Percentiles rank a stretch among this genome's conserved stretches.
Conservation (phyloP, 768 basidiomycete species). For the Chalciporus sphaerocephalus region DNA sequence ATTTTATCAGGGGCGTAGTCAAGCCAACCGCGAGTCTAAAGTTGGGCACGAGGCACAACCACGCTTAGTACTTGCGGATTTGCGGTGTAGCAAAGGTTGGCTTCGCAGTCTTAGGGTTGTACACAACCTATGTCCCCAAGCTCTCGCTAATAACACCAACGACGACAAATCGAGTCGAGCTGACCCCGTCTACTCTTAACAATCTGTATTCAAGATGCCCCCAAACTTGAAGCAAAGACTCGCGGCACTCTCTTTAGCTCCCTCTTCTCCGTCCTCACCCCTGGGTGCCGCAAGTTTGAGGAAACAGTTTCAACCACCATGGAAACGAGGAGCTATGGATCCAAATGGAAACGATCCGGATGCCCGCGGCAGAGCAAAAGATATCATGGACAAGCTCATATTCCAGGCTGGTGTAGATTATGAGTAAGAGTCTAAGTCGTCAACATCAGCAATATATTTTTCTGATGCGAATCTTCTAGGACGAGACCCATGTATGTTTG, state of each 20-base stretch:
- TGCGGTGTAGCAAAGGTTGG: slow-evolving; percentile 2
- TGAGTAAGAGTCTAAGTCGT: slow-evolving; percentile 52
- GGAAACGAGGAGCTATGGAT: slow-evolving; percentile 41
- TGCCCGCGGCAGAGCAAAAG: slow-evolving; percentile 48
- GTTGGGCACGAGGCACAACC: background rate
- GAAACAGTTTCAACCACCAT: slow-evolving; percentile 50
- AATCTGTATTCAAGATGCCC: slow-evolving; percentile 15
- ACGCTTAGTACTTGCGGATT: too few relatives aligned
- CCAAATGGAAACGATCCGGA: slow-evolving; percentile 24
- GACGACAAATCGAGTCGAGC: background rate
- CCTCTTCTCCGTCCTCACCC: slow-evolving; percentile 45
- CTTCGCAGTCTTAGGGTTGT: slow-evolving; percentile 4
- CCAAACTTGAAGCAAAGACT: slow-evolving; percentile 63
- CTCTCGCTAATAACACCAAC: background rate
- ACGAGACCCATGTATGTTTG: slow-evolving; percentile 78
- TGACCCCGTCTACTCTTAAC: background rate
- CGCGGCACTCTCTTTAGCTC: slow-evolving; percentile 53
- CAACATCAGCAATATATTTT: slow-evolving; percentile 6
- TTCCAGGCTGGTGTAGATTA: slow-evolving; percentile 89
- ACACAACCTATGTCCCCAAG: slow-evolving; percentile 13
- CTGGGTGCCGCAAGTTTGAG: slow-evolving; percentile 18
- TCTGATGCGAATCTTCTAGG: slow-evolving; percentile 37
- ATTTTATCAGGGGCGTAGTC: slow-evolving; percentile 3
- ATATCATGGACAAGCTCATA: slow-evolving; percentile 67
- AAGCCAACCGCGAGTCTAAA: slow-evolving; percentile 4